Conservation (phyloP, 139 green algal genomes). For the Tetradesmus lagerheimii region DNA sequence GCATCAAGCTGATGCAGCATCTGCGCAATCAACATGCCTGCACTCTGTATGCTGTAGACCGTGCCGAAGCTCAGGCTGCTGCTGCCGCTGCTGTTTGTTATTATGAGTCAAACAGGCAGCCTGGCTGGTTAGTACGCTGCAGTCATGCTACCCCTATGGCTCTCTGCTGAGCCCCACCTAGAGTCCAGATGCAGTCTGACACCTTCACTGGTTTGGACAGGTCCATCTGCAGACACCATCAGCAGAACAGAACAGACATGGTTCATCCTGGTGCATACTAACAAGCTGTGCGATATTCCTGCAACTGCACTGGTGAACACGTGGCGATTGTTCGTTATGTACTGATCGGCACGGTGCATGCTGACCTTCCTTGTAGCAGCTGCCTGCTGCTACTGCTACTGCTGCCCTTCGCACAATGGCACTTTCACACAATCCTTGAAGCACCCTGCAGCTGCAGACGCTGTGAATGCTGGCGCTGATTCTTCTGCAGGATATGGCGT, state of each 20-base stretch:
- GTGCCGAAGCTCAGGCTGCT: too few relatives aligned
- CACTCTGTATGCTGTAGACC: not conserved
- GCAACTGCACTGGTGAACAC: too few relatives aligned
- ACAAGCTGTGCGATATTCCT: not conserved
- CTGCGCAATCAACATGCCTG: too few relatives aligned
- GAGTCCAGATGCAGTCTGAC: slow-evolving; percentile 89
- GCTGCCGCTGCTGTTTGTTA: too few relatives aligned
- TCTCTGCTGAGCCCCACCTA: slow-evolving; percentile 63
- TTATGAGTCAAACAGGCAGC: too few relatives aligned
- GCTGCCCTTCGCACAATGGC: not conserved
- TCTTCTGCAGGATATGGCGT: too few relatives aligned
- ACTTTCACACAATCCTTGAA: too few relatives aligned
- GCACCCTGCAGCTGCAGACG: too few relatives aligned
- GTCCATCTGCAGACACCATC: slow-evolving; percentile 74
- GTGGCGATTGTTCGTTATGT: too few relatives aligned
- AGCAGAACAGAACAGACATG: too few relatives aligned
- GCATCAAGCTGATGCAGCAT: not conserved
- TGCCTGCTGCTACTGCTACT: not conserved
- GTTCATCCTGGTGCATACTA: too few relatives aligned
- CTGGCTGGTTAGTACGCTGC: not conserved
- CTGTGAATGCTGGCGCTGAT: not conserved
- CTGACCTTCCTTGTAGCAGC: not conserved
- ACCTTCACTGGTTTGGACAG: slow-evolving; percentile 72
- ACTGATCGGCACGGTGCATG: not conserved
- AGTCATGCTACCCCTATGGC: not conserved